Percentiles rank a stretch among this genome's conserved stretches.
Conservation (phyloP, 306 rosid species). For the Sicyos baderoa region DNA sequence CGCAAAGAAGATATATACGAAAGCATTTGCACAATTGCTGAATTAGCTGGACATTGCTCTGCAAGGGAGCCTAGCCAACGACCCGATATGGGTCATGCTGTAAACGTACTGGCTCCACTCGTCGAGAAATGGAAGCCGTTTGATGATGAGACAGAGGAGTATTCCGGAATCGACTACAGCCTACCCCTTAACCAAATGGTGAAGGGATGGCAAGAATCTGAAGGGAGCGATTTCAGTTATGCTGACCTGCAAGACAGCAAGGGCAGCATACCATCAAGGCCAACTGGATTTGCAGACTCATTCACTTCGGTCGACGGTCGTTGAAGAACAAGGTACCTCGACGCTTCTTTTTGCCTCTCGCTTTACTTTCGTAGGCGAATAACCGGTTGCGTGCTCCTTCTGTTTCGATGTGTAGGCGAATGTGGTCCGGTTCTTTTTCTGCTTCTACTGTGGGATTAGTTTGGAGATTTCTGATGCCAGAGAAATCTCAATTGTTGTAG, state of each 20-base stretch:
- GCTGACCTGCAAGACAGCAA: slow-evolving; percentile 72
- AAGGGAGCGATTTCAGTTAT: slow-evolving; percentile 68
- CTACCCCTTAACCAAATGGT: slow-evolving; percentile 95
- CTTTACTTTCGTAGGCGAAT: slow-evolving; percentile 3
- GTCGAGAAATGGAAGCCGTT: slow-evolving; percentile 95
- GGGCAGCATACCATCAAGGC: slow-evolving; percentile 92
- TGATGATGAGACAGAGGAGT: slow-evolving; percentile 62
- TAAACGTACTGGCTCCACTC: slow-evolving; percentile 69
- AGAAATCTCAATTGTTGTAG: background rate
- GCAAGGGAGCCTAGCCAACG: slow-evolving; percentile 87
- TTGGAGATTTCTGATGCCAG: slow-evolving; percentile 8
- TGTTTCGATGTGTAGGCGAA: background rate
- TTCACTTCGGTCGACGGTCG: slow-evolving; percentile 95
- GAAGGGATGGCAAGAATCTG: slow-evolving; percentile 96
- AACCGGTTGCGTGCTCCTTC: background rate
- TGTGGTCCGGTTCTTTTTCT: background rate
- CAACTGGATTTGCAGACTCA: slow-evolving; percentile 88
- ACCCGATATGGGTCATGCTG: slow-evolving; percentile 96
- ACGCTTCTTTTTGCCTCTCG: slow-evolving; percentile 24
- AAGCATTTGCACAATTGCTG: slow-evolving; percentile 52
- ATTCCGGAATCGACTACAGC: slow-evolving; percentile 82
- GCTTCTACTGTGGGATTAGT: slow-evolving; percentile 1
- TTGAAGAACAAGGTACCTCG: slow-evolving; percentile 43
- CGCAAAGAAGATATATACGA: slow-evolving; percentile 65
- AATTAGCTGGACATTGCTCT: slow-evolving; percentile 95